A percentile compares a stretch with the other conserved stretches of the same genome.
phyloP scores from a whole-genome alignment of 176 grass and related monocot genomes.

The Oryza meridionalis region DNA sequence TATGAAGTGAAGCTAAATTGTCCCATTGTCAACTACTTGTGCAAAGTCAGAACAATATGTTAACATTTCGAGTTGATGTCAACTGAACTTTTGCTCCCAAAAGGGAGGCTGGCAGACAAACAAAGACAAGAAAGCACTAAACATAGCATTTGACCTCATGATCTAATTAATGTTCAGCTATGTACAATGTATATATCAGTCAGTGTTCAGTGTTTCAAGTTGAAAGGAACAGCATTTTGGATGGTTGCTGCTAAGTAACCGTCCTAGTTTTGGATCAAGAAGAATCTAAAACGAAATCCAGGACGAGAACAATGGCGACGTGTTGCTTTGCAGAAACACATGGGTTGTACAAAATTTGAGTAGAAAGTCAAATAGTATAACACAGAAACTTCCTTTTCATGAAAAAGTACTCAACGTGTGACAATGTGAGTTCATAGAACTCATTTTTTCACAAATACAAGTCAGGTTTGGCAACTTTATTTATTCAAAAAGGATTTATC shows the following conservation, averaged over 20 bases:
- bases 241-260: not conserved
- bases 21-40: not conserved
- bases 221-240: not conserved
- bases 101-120: conserved; percentile 1
- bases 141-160: not conserved
- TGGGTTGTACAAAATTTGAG: not conserved
- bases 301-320: not conserved
- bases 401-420: not conserved
- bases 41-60: not conserved
- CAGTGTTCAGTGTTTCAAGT: not conserved
- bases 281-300: not conserved
- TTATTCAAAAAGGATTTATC: not conserved
- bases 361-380: not conserved
- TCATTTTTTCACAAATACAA: not conserved
- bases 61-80: not conserved
- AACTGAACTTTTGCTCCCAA: not conserved
- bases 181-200: not conserved
- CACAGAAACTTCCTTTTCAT: not conserved
- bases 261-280: not conserved
- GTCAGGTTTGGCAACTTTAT: not conserved
- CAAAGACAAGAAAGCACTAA: not conserved
- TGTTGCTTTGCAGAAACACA: not conserved
- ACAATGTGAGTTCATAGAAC: not conserved
- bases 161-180: not conserved
- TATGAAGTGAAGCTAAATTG: not conserved